A percentile compares a stretch with the other conserved stretches of the same genome.
Evolutionary conservation across 306 rosid genomes (phyloP).

Genomic region (Gastrolobium villosum): DNA sequence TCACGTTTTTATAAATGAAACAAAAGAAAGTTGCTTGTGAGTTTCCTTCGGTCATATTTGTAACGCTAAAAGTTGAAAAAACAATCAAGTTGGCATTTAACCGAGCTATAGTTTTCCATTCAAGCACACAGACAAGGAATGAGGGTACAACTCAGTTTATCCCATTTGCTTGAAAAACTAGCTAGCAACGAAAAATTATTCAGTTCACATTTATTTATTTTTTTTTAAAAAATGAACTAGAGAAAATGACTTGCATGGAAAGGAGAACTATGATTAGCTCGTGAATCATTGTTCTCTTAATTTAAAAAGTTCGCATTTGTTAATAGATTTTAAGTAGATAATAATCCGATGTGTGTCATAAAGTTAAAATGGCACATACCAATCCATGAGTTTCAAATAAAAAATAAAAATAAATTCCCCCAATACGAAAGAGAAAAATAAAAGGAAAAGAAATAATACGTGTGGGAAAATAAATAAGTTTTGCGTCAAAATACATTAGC

Average conservation of each 20-base stretch:
- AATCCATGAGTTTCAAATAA: neutral
- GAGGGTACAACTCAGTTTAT: neutral
- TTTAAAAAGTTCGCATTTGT: neutral
- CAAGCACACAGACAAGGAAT: neutral
- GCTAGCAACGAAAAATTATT: neutral
- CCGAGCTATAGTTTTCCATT: neutral
- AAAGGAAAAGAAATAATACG: neutral
- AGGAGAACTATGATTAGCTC: neutral
- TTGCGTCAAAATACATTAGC: neutral
- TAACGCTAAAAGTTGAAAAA: conserved; percentile 5
- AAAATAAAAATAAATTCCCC: neutral
- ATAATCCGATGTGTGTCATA: neutral
- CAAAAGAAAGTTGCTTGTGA: neutral
- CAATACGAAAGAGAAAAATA: neutral
- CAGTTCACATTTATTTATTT: neutral
- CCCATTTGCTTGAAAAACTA: neutral
- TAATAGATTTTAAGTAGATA: neutral
- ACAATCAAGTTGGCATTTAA: neutral
- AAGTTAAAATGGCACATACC: neutral
- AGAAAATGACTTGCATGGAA: neutral
- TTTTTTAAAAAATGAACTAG: neutral
- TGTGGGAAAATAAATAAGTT: neutral
- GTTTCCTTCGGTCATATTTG: conserved; percentile 8
- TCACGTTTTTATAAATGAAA: conserved; percentile 35
- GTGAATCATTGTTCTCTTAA: neutral